Evolutionary conservation across 2,329 filamentous ascomycete genomes (phyloP).

Genomic region (Verticillium albo-atrum): DNA sequence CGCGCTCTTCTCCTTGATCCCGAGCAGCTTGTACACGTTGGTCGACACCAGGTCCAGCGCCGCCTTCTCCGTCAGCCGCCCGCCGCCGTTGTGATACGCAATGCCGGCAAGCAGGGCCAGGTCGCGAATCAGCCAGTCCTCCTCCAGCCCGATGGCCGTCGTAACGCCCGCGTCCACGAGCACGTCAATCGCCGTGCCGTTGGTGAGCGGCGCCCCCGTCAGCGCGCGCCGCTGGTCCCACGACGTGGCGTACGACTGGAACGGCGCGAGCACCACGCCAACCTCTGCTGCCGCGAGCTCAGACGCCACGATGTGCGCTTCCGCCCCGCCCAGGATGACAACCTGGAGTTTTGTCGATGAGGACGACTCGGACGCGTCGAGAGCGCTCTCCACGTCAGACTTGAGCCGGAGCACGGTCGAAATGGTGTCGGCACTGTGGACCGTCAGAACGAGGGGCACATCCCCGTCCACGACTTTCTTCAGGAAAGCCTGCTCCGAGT

Average conservation of each 20-base stretch:
- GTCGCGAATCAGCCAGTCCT: slow-evolving; percentile 60
- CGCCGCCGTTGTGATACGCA: slow-evolving; percentile 52
- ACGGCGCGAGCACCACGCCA: slow-evolving; percentile 55
- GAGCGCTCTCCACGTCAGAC: slow-evolving; percentile 43
- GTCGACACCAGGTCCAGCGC: slow-evolving; percentile 53
- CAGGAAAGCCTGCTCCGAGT: slow-evolving; percentile 46
- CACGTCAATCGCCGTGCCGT: slow-evolving; percentile 56
- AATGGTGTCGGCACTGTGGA: slow-evolving; percentile 60
- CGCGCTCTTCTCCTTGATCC: slow-evolving; percentile 29
- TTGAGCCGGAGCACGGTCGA: slow-evolving; percentile 57
- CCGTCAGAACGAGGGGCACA: slow-evolving; percentile 51
- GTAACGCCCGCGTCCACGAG: slow-evolving; percentile 55
- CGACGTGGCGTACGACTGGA: slow-evolving; percentile 46
- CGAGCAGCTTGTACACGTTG: slow-evolving; percentile 56
- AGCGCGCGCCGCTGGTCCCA: slow-evolving; percentile 62
- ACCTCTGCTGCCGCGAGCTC: slow-evolving; percentile 53
- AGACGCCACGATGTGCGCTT: slow-evolving; percentile 54
- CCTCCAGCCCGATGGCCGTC: slow-evolving; percentile 53
- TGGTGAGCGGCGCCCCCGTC: slow-evolving; percentile 61
- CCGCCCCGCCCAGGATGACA: slow-evolving; percentile 58
- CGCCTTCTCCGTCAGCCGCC: slow-evolving; percentile 45
- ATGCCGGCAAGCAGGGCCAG: slow-evolving; percentile 56
- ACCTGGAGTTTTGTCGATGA: slow-evolving; percentile 36
- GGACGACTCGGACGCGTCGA: slow-evolving; percentile 10
- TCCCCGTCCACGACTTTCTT: slow-evolving; percentile 49